Evolutionary conservation across 768 basidiomycete genomes (phyloP), one percentile per base, ranked within the genome.

Genomic region (Polyporus arcularius): DNA sequence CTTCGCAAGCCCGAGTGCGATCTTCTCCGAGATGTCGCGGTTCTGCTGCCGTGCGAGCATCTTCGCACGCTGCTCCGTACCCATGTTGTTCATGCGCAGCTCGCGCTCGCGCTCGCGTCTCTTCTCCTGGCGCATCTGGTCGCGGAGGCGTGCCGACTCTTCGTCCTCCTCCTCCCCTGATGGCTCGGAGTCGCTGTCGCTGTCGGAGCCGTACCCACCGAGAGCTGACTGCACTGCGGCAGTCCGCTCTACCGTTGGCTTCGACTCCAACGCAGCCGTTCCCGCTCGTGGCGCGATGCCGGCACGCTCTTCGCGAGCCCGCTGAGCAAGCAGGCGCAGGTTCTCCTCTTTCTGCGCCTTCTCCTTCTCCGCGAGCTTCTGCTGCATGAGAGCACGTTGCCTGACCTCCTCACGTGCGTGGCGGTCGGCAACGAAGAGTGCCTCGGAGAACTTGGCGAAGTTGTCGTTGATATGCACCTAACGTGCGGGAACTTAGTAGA

Each of bases 71-170:
- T 95, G 93, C 75, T 98, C 97, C 31, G 89, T 85, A 28, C 97
- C 97, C 97, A 99, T 99, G 71, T 98, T 97, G 75, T 84, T 94
- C 95, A 98, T 96, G 61, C 97, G 82, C 92, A 99, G 86, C 76
- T 99, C 96, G 41, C 96, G 87, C 78, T 98, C 96, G 31, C 97
- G 86, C 72, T 98, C 95, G 62, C 89, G 84, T 68, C 92, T 82
- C 80, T 98, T 94, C 80, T 98, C 96, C 48, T 83, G 78, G 59
- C 97, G 83, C 87, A 97, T 95, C 67, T 88, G 77, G 71, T 98
- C 97, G 50, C 97, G 87, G 69, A 97, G 82, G 75, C 84, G 84
- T 55, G 86, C 87, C 11, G 93, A 89, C 53, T 94, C 92, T 69
- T 94, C 92, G 57, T 96, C 93, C 57, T 90, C 90, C 51, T 79